Evolutionary conservation across 2,329 filamentous ascomycete genomes (phyloP).

Genomic region (Thermomyces lanuginosus): DNA sequence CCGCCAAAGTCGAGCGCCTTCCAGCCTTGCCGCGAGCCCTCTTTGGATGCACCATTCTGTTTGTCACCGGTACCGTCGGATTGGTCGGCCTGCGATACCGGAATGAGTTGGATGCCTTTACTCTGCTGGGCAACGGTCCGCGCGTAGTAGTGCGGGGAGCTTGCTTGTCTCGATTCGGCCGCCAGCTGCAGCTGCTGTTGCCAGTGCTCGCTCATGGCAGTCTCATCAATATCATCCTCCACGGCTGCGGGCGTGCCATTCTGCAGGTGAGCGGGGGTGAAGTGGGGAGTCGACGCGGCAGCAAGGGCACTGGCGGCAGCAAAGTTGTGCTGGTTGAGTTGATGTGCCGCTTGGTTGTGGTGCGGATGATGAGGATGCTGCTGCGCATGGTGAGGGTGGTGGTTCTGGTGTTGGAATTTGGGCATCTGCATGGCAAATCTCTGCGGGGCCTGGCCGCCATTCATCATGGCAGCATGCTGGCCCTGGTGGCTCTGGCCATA

Average conservation of each 20-base stretch:
- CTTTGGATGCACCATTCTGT: slow-evolving; percentile 45
- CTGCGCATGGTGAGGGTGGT: slow-evolving; percentile 28
- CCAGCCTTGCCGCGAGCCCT: slow-evolving; percentile 58
- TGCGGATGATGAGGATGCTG: slow-evolving; percentile 29
- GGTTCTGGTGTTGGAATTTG: slow-evolving; percentile 31
- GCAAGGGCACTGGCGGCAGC: slow-evolving; percentile 32
- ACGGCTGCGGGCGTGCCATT: slow-evolving; percentile 41
- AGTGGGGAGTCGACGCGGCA: slow-evolving; percentile 39
- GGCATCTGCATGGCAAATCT: slow-evolving; percentile 34
- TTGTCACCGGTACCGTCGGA: slow-evolving; percentile 37
- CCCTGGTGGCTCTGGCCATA: slow-evolving; percentile 32
- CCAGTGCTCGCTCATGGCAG: slow-evolving; percentile 62
- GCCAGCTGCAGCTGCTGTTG: slow-evolving; percentile 68
- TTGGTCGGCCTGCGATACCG: slow-evolving; percentile 33
- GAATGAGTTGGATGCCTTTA: slow-evolving; percentile 30
- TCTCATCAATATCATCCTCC: slow-evolving; percentile 41
- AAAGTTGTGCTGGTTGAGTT: slow-evolving; percentile 34
- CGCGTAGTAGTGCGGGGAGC: slow-evolving; percentile 55
- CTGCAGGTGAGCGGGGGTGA: slow-evolving; percentile 41
- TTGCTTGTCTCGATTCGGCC: slow-evolving; percentile 54
- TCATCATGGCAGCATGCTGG: slow-evolving; percentile 36
- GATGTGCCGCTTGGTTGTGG: slow-evolving; percentile 27
- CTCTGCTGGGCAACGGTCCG: slow-evolving; percentile 31
- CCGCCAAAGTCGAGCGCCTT: slow-evolving; percentile 86
- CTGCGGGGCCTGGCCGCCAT: slow-evolving; percentile 32